Evolutionary conservation across 345 rosid genomes (phyloP).

Genomic region (Erodium maritimum): DNA sequence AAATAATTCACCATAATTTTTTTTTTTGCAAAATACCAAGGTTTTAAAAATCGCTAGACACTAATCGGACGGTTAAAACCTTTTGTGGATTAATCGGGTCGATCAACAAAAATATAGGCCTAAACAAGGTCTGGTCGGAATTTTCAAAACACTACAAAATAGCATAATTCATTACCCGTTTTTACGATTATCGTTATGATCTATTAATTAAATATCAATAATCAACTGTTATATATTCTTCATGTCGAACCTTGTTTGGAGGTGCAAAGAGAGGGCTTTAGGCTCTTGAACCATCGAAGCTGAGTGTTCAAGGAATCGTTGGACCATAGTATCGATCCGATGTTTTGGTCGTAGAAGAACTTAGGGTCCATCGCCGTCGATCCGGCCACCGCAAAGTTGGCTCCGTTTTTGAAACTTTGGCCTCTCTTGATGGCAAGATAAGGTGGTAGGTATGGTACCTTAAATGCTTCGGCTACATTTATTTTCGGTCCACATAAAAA

Average conservation of each 20-base stretch:
- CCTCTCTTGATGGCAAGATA: slow-evolving; percentile 24
- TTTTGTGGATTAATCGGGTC: too few relatives aligned
- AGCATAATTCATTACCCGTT: too few relatives aligned
- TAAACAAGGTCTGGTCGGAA: too few relatives aligned
- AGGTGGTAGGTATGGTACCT: slow-evolving; percentile 39
- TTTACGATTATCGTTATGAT: too few relatives aligned
- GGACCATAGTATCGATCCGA: slow-evolving; percentile 29
- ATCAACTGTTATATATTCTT: background rate
- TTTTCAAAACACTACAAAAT: too few relatives aligned
- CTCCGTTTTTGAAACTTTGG: slow-evolving; percentile 17
- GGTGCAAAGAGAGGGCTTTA: slow-evolving; percentile 41
- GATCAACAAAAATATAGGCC: too few relatives aligned
- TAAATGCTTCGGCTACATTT: slow-evolving; percentile 47
- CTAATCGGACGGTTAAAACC: too few relatives aligned
- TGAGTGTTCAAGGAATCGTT: slow-evolving; percentile 39
- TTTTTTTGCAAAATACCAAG: too few relatives aligned
- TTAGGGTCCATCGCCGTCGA: slow-evolving; percentile 46
- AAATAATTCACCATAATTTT: too few relatives aligned
- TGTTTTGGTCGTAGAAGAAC: slow-evolving; percentile 21
- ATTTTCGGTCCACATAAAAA: too few relatives aligned
- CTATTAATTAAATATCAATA: too few relatives aligned
- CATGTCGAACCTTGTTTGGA: slow-evolving; percentile 25
- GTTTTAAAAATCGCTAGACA: too few relatives aligned
- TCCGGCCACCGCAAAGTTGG: slow-evolving; percentile 62
- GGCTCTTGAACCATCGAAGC: slow-evolving; percentile 52